These are phyloP conservation scores for Chaetoceros muelleri DNA, from an alignment of 108 stramenopile species.

Conservation along the genomic window DNA sequence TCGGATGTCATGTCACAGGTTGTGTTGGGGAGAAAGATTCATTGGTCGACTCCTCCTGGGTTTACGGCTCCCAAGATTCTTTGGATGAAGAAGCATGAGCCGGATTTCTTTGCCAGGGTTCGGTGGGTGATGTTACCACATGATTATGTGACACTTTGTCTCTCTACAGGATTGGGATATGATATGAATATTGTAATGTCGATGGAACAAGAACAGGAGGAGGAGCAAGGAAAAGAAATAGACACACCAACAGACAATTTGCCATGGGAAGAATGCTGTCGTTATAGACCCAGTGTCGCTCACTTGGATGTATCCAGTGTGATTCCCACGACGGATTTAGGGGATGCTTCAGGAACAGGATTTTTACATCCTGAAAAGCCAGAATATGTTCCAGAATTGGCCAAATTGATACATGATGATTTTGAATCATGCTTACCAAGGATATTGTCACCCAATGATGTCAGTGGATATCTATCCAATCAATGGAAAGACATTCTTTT, in stretches of 20 bases:
- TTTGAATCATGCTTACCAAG: conserved; percentile 1
- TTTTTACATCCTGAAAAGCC: not conserved
- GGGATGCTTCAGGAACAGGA: conserved; percentile 17
- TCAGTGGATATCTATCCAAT: conserved; percentile 5
- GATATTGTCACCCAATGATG: conserved; percentile 3
- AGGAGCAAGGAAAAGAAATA: too few species aligned
- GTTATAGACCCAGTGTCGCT: not conserved
- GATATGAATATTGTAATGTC: not conserved
- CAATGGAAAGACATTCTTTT: not conserved
- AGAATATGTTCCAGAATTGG: not conserved
- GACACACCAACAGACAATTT: too few species aligned
- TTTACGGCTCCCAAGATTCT: conserved; percentile 14
- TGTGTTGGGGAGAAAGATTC: not conserved
- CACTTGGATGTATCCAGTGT: not conserved
- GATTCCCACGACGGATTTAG: conserved; percentile 8
- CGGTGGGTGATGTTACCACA: conserved; percentile 14
- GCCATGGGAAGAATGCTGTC: too few species aligned
- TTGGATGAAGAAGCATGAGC: conserved; percentile 19
- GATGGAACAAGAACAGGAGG: not conserved
- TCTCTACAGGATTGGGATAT: not conserved
- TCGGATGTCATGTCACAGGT: not conserved
- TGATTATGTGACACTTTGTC: conserved; percentile 9
- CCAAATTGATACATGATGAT: not conserved
- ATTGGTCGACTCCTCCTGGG: not conserved
- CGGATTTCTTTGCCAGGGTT: conserved; percentile 5